Evolutionary conservation across 495 filamentous ascomycete species (phyloP), one percentile per base, ranked within the genome.

Genomic region (Penicillium flavigenum): DNA sequence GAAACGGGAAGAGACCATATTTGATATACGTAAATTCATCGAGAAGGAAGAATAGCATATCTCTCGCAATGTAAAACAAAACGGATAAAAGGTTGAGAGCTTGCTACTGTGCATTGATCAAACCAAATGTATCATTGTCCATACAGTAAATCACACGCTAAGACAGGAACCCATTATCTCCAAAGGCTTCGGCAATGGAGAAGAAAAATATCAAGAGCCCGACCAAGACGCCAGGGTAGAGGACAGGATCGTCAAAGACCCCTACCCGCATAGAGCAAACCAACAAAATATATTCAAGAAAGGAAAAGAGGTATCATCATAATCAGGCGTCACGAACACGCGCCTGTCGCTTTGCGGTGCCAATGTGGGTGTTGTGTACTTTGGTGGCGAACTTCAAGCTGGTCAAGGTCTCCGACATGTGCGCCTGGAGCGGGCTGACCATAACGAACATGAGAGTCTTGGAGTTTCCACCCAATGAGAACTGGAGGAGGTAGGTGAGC

Each of bases 391-490:
- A 99, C 67, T 95, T 88, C 68, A 99, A 81, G 73, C 91, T 96
- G 27, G 93, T 95, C 72, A 97, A 82, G 14, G 92, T 97, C 79
- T 99, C 95, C 52, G 83, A 86, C 52, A 97, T 76, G 77, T 98
- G 95, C 4, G 88, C 90, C 78, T 95, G 87, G 50, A 98, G 75
- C 29, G 94, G 94, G 68, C 88, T 92, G 60, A 95, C 88, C 91
- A 97, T 98, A 71, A 98, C 91, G 63, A 99, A 96, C 94, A 98
- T 99, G 58, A 99, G 88, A 4, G 95, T 98, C 75, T 96, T 95
- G 54, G 88, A 91, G 67, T 96, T 96, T 34, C 95, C 95, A 16
- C 94, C 92, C 0, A 99, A 82, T 2, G 91, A 96, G 59, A 92
- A 96, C 83, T 97, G 90, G 22, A 99, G 83, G 27, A 99, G 83